These are phyloP conservation scores for Colletotrichum karsti DNA, from an alignment of 2,329 filamentous ascomycete genomes.

Conservation along the genomic window DNA sequence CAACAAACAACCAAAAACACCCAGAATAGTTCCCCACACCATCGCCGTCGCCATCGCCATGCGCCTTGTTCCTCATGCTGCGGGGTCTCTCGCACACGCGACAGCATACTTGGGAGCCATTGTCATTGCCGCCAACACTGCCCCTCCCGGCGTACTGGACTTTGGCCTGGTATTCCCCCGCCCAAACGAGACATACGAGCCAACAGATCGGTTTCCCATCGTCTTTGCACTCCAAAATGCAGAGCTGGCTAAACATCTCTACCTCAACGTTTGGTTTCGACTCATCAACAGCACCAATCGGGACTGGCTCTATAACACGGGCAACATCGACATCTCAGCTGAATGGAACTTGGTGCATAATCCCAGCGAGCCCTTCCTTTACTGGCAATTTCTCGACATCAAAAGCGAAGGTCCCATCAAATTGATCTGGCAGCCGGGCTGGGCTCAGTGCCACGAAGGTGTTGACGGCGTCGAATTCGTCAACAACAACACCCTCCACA, in stretches of 20 bases:
- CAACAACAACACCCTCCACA: constrained; percentile 10
- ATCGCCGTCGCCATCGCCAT: not conserved
- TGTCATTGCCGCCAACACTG: not conserved
- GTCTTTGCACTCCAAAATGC: constrained; percentile 39
- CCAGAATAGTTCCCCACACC: not conserved
- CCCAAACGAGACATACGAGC: constrained; percentile 38
- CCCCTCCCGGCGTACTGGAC: constrained; percentile 33
- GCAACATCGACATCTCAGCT: too few relatives aligned
- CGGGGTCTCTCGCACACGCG: not conserved
- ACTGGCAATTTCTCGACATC: constrained; percentile 14
- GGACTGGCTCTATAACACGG: too few relatives aligned
- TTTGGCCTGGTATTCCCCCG: constrained; percentile 40
- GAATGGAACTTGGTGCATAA: not conserved
- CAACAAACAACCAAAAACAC: too few relatives aligned
- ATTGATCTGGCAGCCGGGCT: constrained; percentile 6
- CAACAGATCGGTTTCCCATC: constrained; percentile 34
- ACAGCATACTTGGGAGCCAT: constrained; percentile 20
- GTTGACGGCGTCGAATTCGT: not conserved
- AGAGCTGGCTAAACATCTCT: constrained; percentile 28
- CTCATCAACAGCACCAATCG: constrained; percentile 9
- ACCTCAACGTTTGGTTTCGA: constrained; percentile 8
- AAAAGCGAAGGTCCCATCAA: constrained; percentile 17
- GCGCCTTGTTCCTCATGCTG: not conserved
- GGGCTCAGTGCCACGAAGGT: constrained; percentile 22
- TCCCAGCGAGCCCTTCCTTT: constrained; percentile 22